A percentile compares a stretch with the other conserved stretches of the same genome.
These are phyloP conservation scores for Amanita rubescens DNA, from an alignment of 768 basidiomycete species.

Conservation along the genomic window DNA sequence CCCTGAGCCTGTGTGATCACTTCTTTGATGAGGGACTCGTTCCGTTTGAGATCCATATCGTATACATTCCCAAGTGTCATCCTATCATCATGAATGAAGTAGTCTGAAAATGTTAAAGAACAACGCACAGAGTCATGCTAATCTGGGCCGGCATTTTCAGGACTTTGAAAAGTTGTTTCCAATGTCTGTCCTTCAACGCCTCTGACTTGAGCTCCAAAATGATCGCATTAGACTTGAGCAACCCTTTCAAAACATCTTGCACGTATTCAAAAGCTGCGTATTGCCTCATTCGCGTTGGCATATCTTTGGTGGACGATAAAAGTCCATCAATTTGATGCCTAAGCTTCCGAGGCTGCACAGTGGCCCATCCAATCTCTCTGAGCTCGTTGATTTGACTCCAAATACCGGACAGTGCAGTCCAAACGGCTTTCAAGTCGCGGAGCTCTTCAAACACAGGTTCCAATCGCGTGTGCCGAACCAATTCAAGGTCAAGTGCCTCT, in stretches of 20 bases:
- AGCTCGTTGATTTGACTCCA: slow-evolving; percentile 92
- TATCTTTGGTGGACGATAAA: slow-evolving; percentile 90
- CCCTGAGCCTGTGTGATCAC: slow-evolving; percentile 97
- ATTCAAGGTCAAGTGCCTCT: slow-evolving; percentile 91
- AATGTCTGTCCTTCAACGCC: slow-evolving; percentile 94
- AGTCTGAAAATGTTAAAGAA: slow-evolving; percentile 2
- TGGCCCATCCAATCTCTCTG: slow-evolving; percentile 83
- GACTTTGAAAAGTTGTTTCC: slow-evolving; percentile 94
- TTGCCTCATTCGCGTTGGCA: slow-evolving; percentile 98
- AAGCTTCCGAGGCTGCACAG: slow-evolving; percentile 89
- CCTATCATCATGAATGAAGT: slow-evolving; percentile 28
- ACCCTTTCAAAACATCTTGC: slow-evolving; percentile 78
- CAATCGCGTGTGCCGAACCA: slow-evolving; percentile 82
- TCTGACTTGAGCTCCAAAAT: slow-evolving; percentile 96
- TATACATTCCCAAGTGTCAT: slow-evolving; percentile 97
- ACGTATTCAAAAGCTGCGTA: slow-evolving; percentile 99
- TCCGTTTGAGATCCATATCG: slow-evolving; percentile 91
- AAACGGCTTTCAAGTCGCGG: slow-evolving; percentile 94
- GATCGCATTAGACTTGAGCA: slow-evolving; percentile 85
- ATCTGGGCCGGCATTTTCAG: slow-evolving; percentile 70
- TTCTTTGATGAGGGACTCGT: slow-evolving; percentile 87
- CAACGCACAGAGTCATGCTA: slow-evolving; percentile 61
- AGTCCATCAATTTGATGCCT: slow-evolving; percentile 92
- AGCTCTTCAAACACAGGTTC: slow-evolving; percentile 94
- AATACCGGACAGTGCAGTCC: slow-evolving; percentile 96